Percentiles rank a stretch among this genome's conserved stretches.
These are phyloP conservation scores for Cryptococcus floricola DNA, from an alignment of 1,284 basidiomycete genomes.

Conservation along the genomic window DNA sequence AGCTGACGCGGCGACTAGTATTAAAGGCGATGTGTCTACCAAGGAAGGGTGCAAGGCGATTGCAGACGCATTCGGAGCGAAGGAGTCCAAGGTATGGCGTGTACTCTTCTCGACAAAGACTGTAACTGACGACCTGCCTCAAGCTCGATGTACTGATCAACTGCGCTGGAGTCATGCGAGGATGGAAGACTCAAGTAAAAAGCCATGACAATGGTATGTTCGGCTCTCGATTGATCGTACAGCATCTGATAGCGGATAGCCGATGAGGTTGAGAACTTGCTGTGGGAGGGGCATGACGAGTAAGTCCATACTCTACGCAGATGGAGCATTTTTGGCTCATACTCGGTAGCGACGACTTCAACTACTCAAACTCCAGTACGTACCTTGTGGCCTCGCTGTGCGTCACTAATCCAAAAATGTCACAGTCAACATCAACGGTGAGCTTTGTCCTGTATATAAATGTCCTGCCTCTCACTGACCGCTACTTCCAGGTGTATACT, in stretches of 20 bases:
- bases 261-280: constrained; percentile 32
- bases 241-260: constrained; percentile 13
- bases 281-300: constrained; percentile 40
- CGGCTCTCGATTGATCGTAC: background rate
- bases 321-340: background rate
- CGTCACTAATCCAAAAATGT: background rate
- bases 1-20: constrained; percentile 14
- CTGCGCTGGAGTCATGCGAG: constrained; percentile 37
- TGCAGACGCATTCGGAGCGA: constrained; percentile 29
- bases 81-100: constrained; percentile 18
- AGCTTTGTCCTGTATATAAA: background rate
- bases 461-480: background rate
- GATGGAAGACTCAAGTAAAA: constrained; percentile 26
- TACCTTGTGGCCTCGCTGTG: background rate
- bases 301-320: constrained; percentile 6
- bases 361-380: constrained; percentile 31
- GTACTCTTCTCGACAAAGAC: too few species aligned
- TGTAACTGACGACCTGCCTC: background rate
- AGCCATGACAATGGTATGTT: constrained; percentile 35
- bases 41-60: constrained; percentile 39
- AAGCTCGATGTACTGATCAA: constrained; percentile 44
- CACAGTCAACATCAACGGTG: constrained; percentile 36
- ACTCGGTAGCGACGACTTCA: constrained; percentile 32
- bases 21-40: constrained; percentile 45
- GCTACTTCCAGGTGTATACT: constrained; percentile 30